A percentile compares a stretch with the other conserved stretches of the same genome.
Evolutionary conservation across 2,329 filamentous ascomycete genomes (phyloP).

Genomic region (Phoma sp.): DNA sequence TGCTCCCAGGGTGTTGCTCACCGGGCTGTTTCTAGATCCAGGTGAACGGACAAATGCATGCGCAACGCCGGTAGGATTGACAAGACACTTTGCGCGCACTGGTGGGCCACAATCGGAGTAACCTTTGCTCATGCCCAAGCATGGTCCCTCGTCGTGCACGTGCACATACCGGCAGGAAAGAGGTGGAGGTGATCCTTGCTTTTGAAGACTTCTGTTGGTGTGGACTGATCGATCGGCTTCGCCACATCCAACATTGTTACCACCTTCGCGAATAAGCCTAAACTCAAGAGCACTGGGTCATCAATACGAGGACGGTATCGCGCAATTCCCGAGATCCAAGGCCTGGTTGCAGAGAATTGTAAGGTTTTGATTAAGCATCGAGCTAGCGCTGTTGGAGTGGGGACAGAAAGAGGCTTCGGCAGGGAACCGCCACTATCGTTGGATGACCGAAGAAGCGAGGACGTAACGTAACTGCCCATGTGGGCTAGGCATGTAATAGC

Average conservation of each 20-base stretch:
- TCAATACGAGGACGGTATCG: neutral
- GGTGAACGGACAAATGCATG: neutral
- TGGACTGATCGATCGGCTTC: neutral
- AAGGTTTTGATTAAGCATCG: conserved; percentile 10
- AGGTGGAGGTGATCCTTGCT: neutral
- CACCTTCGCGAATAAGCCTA: neutral
- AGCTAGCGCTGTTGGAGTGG: conserved; percentile 11
- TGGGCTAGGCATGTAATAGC: conserved; percentile 6
- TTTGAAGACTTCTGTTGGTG: neutral
- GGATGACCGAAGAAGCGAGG: conserved; percentile 4
- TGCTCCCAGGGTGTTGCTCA: neutral
- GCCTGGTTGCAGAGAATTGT: conserved; percentile 3
- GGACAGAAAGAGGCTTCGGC: neutral
- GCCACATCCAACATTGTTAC: neutral
- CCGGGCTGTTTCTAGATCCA: neutral
- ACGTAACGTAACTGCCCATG: conserved; percentile 11
- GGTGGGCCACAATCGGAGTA: neutral
- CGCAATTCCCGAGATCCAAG: neutral
- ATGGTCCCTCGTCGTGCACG: neutral
- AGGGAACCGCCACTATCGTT: conserved; percentile 4
- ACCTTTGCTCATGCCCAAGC: neutral
- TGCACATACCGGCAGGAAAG: neutral
- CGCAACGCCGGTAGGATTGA: neutral
- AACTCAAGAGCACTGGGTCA: neutral
- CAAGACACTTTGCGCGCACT: neutral